A percentile compares a stretch with the other conserved stretches of the same genome.
phyloP scores from a whole-genome alignment of 2,329 filamentous ascomycete genomes.

The Nothopassalora personata region DNA sequence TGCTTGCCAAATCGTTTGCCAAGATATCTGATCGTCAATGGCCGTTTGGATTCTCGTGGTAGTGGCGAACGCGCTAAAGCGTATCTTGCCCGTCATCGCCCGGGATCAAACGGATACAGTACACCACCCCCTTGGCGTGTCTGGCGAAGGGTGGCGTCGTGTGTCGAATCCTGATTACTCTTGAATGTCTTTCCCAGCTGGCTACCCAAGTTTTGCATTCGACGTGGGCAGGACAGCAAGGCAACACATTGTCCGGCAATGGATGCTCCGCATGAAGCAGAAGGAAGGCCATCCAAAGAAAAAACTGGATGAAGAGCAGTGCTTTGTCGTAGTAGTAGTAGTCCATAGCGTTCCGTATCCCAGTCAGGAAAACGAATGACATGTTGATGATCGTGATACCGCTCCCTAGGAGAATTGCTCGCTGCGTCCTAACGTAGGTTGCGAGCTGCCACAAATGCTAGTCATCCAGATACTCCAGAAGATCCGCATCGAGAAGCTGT shows the following conservation, averaged over 20 bases:
- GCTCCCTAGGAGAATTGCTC: neutral
- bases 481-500: neutral
- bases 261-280: neutral
- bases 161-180: neutral
- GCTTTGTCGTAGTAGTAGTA: neutral
- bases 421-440: neutral
- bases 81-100: neutral
- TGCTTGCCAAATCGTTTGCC: no score
- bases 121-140: neutral
- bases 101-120: neutral
- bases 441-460: neutral
- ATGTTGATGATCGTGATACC: neutral
- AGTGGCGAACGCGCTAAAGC: no score
- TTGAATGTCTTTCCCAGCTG: neutral
- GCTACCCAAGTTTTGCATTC: neutral
- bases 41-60: no score
- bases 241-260: neutral
- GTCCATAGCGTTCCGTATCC: neutral
- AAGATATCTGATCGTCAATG: no score
- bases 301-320: neutral
- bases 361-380: neutral
- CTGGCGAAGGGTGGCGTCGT: neutral
- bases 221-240: neutral
- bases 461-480: neutral
- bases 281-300: neutral